Percentiles rank a stretch among this genome's conserved stretches.
These are phyloP conservation scores for Gigaspora rosea DNA, from an alignment of 192 early-diverging fungal genomes.

Conservation along the genomic window DNA sequence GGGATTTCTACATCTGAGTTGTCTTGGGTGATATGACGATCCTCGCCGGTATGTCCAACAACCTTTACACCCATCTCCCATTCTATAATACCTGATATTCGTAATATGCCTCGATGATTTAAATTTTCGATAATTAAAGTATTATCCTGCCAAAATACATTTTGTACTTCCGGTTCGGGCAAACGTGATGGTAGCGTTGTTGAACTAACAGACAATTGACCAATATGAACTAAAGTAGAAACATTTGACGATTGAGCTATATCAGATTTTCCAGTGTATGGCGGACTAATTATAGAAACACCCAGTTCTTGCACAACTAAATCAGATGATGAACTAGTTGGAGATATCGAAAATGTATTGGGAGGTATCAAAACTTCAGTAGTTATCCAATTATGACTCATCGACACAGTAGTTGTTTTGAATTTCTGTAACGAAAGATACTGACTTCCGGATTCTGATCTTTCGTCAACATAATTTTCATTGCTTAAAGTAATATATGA, in stretches of 20 bases:
- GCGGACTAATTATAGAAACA: background rate
- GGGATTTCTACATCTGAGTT: background rate
- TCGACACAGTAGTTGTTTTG: background rate
- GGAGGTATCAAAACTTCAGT: background rate
- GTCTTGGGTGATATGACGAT: background rate
- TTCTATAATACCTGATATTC: slow-evolving; percentile 4
- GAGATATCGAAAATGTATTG: background rate
- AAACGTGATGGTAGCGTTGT: background rate
- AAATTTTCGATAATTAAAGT: background rate
- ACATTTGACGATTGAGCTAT: background rate
- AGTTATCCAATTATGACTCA: background rate
- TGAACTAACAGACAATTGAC: slow-evolving; percentile 14
- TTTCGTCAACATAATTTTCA: background rate
- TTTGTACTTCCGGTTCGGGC: background rate
- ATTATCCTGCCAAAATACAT: background rate
- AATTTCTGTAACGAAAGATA: background rate
- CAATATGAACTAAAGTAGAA: slow-evolving; percentile 4
- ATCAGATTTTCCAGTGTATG: background rate
- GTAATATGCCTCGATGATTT: background rate
- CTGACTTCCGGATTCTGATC: background rate
- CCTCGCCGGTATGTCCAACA: background rate
- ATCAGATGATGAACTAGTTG: background rate
- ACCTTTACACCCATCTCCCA: slow-evolving; percentile 18
- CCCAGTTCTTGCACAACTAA: slow-evolving; percentile 12
- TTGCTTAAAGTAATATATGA: slow-evolving; percentile 3